Evolutionary conservation across 495 filamentous ascomycete genomes (phyloP).

Genomic region (Darksidea phi): DNA sequence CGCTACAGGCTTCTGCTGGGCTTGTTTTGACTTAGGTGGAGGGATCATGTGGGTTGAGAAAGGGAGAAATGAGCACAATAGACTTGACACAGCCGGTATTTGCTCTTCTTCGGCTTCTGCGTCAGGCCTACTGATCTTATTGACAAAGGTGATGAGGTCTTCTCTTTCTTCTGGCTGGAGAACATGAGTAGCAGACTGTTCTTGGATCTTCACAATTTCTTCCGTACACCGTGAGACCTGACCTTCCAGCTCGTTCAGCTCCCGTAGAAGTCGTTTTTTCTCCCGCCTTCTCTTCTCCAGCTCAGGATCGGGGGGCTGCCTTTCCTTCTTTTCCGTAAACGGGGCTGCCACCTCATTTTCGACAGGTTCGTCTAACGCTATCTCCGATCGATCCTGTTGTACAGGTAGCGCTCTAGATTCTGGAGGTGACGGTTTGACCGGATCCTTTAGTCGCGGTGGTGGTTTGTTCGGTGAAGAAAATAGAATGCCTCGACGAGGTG

Average conservation of each 20-base stretch:
- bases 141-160: constrained; percentile 19
- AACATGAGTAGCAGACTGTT: neutral
- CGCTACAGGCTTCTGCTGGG: constrained; percentile 26
- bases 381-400: neutral
- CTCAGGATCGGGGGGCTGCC: constrained; percentile 21
- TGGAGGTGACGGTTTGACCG: constrained; percentile 18
- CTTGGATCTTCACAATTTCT: constrained; percentile 12
- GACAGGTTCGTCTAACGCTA: neutral
- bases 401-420: constrained; percentile 3
- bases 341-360: neutral
- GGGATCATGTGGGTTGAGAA: constrained; percentile 18
- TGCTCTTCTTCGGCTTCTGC: constrained; percentile 4
- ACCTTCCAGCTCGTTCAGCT: constrained; percentile 18
- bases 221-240: constrained; percentile 17
- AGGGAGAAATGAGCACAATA: constrained; percentile 36
- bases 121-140: constrained; percentile 11
- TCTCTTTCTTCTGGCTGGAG: constrained; percentile 12
- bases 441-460: constrained; percentile 18
- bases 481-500: constrained; percentile 31
- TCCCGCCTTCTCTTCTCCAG: constrained; percentile 29
- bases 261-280: constrained; percentile 18
- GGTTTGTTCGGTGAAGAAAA: constrained; percentile 36
- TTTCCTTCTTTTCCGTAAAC: neutral
- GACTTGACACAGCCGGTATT: constrained; percentile 21
- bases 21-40: neutral